These are phyloP conservation scores for Plasmodium vinckei DNA, from an alignment of 169 alveolate genomes.

Conservation along the genomic window DNA sequence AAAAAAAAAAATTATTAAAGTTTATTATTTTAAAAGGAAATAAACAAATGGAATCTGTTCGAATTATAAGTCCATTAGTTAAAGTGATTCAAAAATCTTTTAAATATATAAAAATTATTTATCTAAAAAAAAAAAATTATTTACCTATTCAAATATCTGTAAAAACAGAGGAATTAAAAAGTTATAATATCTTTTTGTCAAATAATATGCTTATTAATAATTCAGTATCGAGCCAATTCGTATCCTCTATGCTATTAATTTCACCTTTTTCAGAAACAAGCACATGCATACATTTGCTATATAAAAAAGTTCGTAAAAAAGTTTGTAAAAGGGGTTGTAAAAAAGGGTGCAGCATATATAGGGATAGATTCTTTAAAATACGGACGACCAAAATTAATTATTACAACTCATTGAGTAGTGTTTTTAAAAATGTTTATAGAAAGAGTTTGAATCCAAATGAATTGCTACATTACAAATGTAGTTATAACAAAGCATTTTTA, in stretches of 20 bases:
- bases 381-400: too few relatives aligned
- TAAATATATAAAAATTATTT: constrained; percentile 25
- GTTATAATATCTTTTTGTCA: not conserved
- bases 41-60: constrained; percentile 35
- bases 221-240: constrained; percentile 42
- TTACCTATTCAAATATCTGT: constrained; percentile 20
- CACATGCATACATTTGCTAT: constrained; percentile 16
- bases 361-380: too few relatives aligned
- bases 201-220: constrained; percentile 1
- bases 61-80: constrained; percentile 35
- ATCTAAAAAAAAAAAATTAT: constrained; percentile 26
- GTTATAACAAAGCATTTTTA: too few relatives aligned
- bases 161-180: constrained; percentile 1
- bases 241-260: constrained; percentile 25
- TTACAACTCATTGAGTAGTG: not conserved
- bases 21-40: constrained; percentile 27
- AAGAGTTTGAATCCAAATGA: not conserved
- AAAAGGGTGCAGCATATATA: too few relatives aligned
- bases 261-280: constrained; percentile 19
- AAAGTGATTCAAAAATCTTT: constrained; percentile 16
- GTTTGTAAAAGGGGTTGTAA: too few relatives aligned
- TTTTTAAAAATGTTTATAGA: not conserved
- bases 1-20: constrained; percentile 16
- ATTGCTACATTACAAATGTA: too few relatives aligned
- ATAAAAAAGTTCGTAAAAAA: not conserved